Evolutionary conservation across 371 early-diverging fungal genomes (phyloP).

Genomic region (Syncephalastrum monosporum): DNA sequence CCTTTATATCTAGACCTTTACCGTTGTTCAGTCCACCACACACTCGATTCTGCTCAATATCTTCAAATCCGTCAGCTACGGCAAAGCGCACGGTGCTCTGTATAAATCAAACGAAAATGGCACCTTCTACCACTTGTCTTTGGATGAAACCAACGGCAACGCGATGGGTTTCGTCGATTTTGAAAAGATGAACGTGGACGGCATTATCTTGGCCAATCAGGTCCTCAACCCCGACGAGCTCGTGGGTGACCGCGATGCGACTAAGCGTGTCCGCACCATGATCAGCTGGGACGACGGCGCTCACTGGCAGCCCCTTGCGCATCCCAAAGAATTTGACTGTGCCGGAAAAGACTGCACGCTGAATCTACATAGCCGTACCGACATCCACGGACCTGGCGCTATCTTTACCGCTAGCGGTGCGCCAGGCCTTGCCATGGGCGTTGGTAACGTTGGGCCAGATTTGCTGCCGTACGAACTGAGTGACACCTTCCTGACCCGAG

Average conservation of each 20-base stretch:
- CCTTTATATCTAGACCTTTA: conserved; percentile 47
- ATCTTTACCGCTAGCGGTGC: conserved; percentile 75
- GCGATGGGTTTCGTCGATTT: conserved; percentile 79
- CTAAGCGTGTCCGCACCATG: conserved; percentile 69
- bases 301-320: conserved; percentile 66
- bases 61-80: conserved; percentile 50
- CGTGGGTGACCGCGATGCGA: conserved; percentile 41
- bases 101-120: conserved; percentile 86
- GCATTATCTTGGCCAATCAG: conserved; percentile 86
- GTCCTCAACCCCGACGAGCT: conserved; percentile 73
- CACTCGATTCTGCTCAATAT: conserved; percentile 76
- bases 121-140: conserved; percentile 67
- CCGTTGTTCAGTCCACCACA: conserved; percentile 75
- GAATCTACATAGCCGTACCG: conserved; percentile 75
- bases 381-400: conserved; percentile 60
- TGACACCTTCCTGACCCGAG: conserved; percentile 79
- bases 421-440: conserved; percentile 86
- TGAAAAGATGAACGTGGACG: conserved; percentile 85
- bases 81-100: conserved; percentile 74
- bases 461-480: conserved; percentile 61
- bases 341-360: conserved; percentile 58
- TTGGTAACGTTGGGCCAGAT: conserved; percentile 82
- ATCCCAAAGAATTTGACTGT: conserved; percentile 65
- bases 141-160: conserved; percentile 81
- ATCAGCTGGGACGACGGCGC: conserved; percentile 89